Evolutionary conservation across 805 yeast genomes (phyloP), one percentile per base, ranked within the genome.

Genomic region (Spathaspora boniae): DNA sequence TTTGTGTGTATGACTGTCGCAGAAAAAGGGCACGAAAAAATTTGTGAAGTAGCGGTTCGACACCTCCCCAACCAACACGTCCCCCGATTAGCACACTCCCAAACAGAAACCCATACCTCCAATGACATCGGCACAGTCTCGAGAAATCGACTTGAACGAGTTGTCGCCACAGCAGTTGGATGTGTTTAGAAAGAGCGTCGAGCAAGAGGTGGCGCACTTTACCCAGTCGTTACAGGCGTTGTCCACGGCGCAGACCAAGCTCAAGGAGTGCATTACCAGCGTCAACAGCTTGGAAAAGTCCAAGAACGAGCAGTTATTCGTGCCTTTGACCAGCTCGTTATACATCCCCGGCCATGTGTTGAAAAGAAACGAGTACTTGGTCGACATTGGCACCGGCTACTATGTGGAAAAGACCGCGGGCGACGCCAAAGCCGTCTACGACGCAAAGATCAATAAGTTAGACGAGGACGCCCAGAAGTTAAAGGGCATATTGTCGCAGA

Each of bases 371-470:
- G 78, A 73, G 40, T 93, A 82, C 50, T 68, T 93, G 55, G 96
- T 93, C 7, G 98, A 93, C 54, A 81, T 93, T 17, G 98, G 98
- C 23, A 93, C 98, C 0, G 98, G 98, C 2, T 93, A 93, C 56
- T 93, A 75, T 54, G 89, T 88, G 12, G 96, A 87, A 54, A 93
- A 93, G 60, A 59, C 59, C 32, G 75, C 77, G 0, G 63, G 65
- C 6, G 87, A 84, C 31, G 82, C 96, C 2, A 66, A 76, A 42
- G 59, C 56, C 36, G 91, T 87, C 51, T 91, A 86, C 57, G 74
- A 80, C 40, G 71, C 67, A 38, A 87, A 93, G 58, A 76, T 88
- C 38, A 64, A 64, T 17, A 89, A 91, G 44, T 63, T 91, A 50
- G 77, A 70, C 40, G 73, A 72, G 42, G 96, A 93, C 56, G 71